Evolutionary conservation across 202 grass and related monocot species (phyloP).

Genomic region (Tripidium arundinaceum): DNA sequence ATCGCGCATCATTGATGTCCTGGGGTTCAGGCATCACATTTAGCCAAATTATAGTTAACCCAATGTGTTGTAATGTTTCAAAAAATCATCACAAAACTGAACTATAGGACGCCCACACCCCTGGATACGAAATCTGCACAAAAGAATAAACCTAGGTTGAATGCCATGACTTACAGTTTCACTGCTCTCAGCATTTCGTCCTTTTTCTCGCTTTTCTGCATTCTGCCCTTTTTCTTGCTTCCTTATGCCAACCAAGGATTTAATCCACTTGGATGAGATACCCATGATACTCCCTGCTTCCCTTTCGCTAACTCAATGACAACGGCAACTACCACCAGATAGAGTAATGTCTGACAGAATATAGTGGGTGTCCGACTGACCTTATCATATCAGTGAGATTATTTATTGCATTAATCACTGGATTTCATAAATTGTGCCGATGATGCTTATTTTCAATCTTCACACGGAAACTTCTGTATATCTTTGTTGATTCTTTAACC

Average conservation of each 20-base stretch:
- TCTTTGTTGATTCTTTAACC: neutral
- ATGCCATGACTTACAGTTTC: conserved; percentile 56
- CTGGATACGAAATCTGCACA: neutral
- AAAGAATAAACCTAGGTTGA: conserved; percentile 12
- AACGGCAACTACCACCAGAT: neutral
- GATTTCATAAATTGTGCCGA: neutral
- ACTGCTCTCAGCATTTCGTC: conserved; percentile 45
- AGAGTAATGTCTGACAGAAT: no score
- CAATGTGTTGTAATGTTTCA: neutral
- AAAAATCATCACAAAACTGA: neutral
- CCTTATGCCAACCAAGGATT: conserved; percentile 71
- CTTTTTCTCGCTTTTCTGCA: conserved; percentile 51
- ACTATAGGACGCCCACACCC: neutral
- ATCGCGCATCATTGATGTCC: neutral
- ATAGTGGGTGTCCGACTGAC: conserved; percentile 18
- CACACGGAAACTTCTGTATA: neutral
- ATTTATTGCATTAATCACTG: conserved; percentile 34
- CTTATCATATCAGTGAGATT: conserved; percentile 12
- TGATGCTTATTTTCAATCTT: conserved; percentile 17
- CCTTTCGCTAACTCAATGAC: conserved; percentile 26
- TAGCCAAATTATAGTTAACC: neutral
- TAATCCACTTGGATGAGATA: conserved; percentile 89
- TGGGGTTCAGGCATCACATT: neutral
- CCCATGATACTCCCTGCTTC: conserved; percentile 52
- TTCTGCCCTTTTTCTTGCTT: conserved; percentile 59